These are phyloP conservation scores for Hylodesmum podocarpum DNA, from an alignment of 306 rosid species.

Conservation along the genomic window DNA sequence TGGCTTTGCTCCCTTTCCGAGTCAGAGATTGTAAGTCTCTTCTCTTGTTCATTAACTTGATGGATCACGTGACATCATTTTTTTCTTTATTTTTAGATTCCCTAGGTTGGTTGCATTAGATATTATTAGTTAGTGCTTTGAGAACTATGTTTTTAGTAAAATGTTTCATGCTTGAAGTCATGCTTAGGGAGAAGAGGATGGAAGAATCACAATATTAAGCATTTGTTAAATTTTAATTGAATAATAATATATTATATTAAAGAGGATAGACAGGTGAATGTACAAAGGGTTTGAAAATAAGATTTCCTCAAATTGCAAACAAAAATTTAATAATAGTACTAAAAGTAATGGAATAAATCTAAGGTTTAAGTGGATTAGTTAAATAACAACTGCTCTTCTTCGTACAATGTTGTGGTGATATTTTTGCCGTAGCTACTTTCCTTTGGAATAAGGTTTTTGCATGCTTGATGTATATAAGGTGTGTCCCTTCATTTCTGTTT, in stretches of 20 bases:
- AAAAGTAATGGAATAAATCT: not conserved
- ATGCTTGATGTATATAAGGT: not conserved
- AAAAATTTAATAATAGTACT: not conserved
- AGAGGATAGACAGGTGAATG: not conserved
- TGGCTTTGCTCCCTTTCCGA: conserved; percentile 84
- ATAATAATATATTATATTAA: not conserved
- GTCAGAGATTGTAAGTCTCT: conserved; percentile 67
- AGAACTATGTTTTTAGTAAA: not conserved
- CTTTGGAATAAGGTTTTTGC: not conserved
- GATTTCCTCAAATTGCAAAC: not conserved
- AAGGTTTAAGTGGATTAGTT: not conserved
- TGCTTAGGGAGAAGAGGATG: not conserved
- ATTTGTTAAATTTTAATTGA: not conserved
- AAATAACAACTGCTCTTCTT: not conserved
- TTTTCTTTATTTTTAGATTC: not conserved
- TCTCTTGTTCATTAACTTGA: not conserved
- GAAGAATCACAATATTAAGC: not conserved
- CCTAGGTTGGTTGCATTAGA: not conserved
- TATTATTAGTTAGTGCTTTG: not conserved
- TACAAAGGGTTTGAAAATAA: not conserved
- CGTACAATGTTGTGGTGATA: not conserved
- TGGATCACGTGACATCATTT: not conserved
- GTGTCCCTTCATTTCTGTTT: not conserved
- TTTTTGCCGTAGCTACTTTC: not conserved
- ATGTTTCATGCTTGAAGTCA: not conserved